Conservation (phyloP, 1,284 basidiomycete species). For the Malassezia globosa region DNA sequence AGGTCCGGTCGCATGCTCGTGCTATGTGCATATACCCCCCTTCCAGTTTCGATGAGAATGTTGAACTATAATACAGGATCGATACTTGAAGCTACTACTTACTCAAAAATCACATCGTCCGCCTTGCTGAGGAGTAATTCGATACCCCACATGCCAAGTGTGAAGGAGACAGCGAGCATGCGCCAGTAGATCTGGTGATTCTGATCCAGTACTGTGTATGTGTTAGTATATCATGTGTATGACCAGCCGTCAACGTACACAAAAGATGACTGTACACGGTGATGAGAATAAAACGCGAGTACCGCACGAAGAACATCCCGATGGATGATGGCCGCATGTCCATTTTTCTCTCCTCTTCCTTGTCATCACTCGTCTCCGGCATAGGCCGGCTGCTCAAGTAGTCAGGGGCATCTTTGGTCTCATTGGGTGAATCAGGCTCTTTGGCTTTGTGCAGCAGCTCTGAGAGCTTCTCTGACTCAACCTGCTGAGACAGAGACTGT, state of each 20-base stretch:
- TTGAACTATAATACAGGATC: conserved; percentile 8
- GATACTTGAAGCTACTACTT: not conserved
- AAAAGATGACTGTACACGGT: conserved; percentile 43
- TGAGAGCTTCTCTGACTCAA: not conserved
- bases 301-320: conserved; percentile 22
- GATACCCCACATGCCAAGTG: conserved; percentile 36
- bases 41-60: no score
- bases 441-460: conserved; percentile 8
- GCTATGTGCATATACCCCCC: not conserved
- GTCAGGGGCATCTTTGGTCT: not conserved
- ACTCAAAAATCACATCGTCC: conserved; percentile 17
- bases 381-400: not conserved
- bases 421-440: conserved; percentile 10
- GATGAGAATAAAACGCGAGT: conserved; percentile 40
- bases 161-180: conserved; percentile 40
- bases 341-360: conserved; percentile 11
- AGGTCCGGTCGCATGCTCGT: not conserved
- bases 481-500: not conserved
- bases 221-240: not conserved
- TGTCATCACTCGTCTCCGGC: not conserved
- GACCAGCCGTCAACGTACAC: no score
- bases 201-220: conserved; percentile 44
- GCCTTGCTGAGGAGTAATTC: conserved; percentile 37
- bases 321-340: conserved; percentile 16
- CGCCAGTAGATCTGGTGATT: conserved; percentile 44